These are phyloP conservation scores for Cyanophora paradoxa DNA, from an alignment of 78 protist species.

Conservation along the genomic window DNA sequence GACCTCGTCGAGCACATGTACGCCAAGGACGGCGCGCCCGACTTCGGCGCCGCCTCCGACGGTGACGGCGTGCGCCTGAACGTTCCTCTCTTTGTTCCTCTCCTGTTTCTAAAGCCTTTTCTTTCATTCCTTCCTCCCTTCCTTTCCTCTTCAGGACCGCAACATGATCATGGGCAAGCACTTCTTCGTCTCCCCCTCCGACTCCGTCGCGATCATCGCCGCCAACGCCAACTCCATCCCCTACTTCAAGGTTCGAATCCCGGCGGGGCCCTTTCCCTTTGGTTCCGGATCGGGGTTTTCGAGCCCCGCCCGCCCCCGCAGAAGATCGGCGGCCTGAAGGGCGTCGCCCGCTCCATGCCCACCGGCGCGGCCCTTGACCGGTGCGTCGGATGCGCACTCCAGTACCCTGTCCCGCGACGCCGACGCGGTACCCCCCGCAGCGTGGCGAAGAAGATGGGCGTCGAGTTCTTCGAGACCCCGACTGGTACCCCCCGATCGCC, in stretches of 20 bases:
- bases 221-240: conserved; percentile 71
- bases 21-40: conserved; percentile 43
- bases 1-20: conserved; percentile 80
- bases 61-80: conserved; percentile 87
- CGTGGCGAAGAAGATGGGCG: no score
- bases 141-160: no score
- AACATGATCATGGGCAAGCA: conserved; percentile 87
- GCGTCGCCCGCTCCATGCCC: conserved; percentile 93
- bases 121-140: no score
- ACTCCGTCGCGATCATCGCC: conserved; percentile 91
- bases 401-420: no score
- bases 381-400: conserved; percentile 1
- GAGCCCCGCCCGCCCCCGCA: not conserved
- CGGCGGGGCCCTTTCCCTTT: no score
- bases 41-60: conserved; percentile 91
- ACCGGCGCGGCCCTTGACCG: conserved; percentile 71
- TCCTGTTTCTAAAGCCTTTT: no score
- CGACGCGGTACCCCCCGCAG: no score
- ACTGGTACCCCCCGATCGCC: not conserved
- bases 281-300: not conserved
- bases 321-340: conserved; percentile 53
- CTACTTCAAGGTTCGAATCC: conserved; percentile 39
- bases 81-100: no score
- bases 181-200: conserved; percentile 93
- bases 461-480: conserved; percentile 21